Base-by-base conservation (phyloP, 2,329 filamentous ascomycete species). In the Nigrospora osmanthi region DNA sequence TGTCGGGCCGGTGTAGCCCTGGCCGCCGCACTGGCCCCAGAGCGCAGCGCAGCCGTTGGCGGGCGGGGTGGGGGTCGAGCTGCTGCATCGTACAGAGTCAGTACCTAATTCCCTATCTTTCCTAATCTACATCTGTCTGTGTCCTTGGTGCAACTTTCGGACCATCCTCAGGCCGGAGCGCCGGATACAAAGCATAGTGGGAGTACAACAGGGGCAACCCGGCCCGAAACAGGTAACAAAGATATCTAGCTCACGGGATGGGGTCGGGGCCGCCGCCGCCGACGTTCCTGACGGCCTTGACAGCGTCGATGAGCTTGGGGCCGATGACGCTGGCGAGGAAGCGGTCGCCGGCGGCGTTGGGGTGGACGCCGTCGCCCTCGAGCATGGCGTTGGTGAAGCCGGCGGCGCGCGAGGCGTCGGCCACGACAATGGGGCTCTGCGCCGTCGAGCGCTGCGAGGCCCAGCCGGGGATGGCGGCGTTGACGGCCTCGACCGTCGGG, bases 341-440 rank as follows among this genome's bases (percentile, higher is more conserved):
- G 40, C 49, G 49, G 49, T 66, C 63, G 16, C 63, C 63, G 10
- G 49, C 45, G 2, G 54, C 50, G 48, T 62, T 64, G 6, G 67
- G 65, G 47, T 70, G 67, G 6, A 70, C 60, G 15, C 64, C 65
- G 50, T 70, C 67, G 10, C 60, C 49, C 34, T 39, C 19, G 38
- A 65, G 51, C 46, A 60, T 58, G 11, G 51, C 49, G 10, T 50
- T 56, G 7, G 55, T 53, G 35, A 39, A 46, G 40, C 39, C 39
- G 11, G 40, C 36, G 37, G 57, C 45, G 13, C 45, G 52, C 12
- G 56, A 58, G 44, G 58, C 62, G 40, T 42, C 40, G 33, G 40
- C 40, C 9, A 42, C 33, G 14, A 35, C 33, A 53, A 48, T 37
- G n/a, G 46, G 43, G 19, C 31, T 19, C 14, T 41, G 16, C 11